Percentiles rank a stretch among this genome's conserved stretches.
Conservation (phyloP, 2,329 filamentous ascomycete species). For the Corniculantispora saksenae region DNA sequence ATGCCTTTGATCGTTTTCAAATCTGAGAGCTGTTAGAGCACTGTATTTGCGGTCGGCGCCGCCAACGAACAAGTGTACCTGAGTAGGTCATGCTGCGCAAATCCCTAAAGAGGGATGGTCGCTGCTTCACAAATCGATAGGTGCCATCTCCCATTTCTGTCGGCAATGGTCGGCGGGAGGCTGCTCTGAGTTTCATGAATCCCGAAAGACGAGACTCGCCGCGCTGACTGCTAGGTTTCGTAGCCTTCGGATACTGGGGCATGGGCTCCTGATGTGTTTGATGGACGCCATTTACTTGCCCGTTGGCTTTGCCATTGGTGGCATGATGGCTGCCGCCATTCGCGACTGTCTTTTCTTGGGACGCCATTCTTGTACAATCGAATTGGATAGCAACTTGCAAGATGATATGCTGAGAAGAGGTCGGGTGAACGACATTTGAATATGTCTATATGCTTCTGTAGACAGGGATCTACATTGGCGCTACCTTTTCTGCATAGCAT, state of each 20-base stretch:
- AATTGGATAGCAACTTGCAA: background rate
- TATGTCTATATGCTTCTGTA: background rate
- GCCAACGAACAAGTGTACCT: background rate
- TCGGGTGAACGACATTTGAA: background rate
- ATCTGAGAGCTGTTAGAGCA: slow-evolving; percentile 45
- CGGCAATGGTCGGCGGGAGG: slow-evolving; percentile 63
- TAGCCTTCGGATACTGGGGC: slow-evolving; percentile 6
- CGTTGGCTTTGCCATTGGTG: background rate
- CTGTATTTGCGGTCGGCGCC: accelerated
- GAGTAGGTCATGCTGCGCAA: slow-evolving; percentile 9
- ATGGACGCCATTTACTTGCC: background rate
- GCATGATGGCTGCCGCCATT: background rate
- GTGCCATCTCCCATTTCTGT: slow-evolving; percentile 64
- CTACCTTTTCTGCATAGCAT: background rate
- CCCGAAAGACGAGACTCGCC: slow-evolving; percentile 24
- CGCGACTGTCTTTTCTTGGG: background rate
- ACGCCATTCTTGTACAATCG: background rate
- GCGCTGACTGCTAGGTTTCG: background rate
- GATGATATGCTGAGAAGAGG: background rate
- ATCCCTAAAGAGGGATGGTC: slow-evolving; percentile 33
- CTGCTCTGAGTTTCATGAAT: slow-evolving; percentile 39
- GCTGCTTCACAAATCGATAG: slow-evolving; percentile 50
- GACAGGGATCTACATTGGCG: background rate
- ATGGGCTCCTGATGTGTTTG: background rate
- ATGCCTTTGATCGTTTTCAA: slow-evolving; percentile 63